These are phyloP conservation scores for Hypoxylon cercidicola DNA, from an alignment of 495 filamentous ascomycete species.

Conservation along the genomic window DNA sequence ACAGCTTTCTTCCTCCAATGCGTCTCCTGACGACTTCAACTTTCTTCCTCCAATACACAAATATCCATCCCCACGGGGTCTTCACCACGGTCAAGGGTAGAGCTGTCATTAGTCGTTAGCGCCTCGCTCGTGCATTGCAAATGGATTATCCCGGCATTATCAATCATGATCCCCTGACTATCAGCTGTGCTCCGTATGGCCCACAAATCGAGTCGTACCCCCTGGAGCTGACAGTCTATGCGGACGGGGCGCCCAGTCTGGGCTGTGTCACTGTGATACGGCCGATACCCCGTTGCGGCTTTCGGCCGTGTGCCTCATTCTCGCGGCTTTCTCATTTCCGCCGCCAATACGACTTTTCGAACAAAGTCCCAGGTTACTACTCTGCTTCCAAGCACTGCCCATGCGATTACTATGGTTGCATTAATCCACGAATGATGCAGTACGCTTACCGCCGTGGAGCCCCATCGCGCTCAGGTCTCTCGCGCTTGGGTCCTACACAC, in stretches of 20 bases:
- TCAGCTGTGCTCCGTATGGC: slow-evolving; percentile 18
- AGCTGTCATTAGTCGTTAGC: too few species aligned
- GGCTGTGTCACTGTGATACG: slow-evolving; percentile 21
- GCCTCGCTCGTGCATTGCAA: slow-evolving; percentile 7
- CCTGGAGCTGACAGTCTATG: slow-evolving; percentile 19
- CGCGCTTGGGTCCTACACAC: slow-evolving; percentile 13
- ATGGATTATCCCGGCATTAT: slow-evolving; percentile 23
- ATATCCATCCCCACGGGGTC: neutral
- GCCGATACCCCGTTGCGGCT: slow-evolving; percentile 8
- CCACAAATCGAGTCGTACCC: slow-evolving; percentile 32
- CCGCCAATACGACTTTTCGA: slow-evolving; percentile 19
- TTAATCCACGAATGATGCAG: slow-evolving; percentile 20
- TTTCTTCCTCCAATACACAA: slow-evolving; percentile 5
- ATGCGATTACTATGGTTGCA: slow-evolving; percentile 10
- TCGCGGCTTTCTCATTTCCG: slow-evolving; percentile 3
- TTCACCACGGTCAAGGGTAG: neutral
- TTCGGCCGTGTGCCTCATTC: slow-evolving; percentile 19
- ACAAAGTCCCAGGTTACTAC: slow-evolving; percentile 9
- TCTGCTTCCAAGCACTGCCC: slow-evolving; percentile 4
- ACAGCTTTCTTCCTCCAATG: slow-evolving; percentile 3
- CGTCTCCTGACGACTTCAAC: slow-evolving; percentile 1
- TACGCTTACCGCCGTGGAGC: slow-evolving; percentile 11
- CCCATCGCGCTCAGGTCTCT: slow-evolving; percentile 17
- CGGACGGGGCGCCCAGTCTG: slow-evolving; percentile 15
- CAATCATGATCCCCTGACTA: slow-evolving; percentile 5